Conservation (phyloP, 169 alveolate species). For the Pseudocohnilembus persalinus region DNA sequence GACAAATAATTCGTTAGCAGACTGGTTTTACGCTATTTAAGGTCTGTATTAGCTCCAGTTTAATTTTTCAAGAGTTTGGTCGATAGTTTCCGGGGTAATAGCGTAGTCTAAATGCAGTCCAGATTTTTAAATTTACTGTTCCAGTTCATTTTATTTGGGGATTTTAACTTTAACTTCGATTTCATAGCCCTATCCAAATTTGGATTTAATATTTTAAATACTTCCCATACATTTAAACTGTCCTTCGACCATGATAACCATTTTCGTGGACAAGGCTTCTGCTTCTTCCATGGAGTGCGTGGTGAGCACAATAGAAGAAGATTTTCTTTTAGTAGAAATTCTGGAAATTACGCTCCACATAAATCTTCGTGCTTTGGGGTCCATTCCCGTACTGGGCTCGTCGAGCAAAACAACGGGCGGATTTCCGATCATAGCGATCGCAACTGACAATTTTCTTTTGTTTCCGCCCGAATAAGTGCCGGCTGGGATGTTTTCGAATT, state of each 20-base stretch:
- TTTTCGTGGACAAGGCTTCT: slow-evolving; percentile 85
- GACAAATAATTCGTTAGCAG: slow-evolving; percentile 36
- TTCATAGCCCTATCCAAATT: slow-evolving; percentile 84
- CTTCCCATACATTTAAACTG: slow-evolving; percentile 75
- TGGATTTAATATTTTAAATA: slow-evolving; percentile 68
- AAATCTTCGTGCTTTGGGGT: slow-evolving; percentile 84
- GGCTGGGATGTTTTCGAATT: slow-evolving; percentile 62
- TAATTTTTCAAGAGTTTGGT: background rate
- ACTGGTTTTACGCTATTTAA: slow-evolving; percentile 12
- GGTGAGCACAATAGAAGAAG: slow-evolving; percentile 79
- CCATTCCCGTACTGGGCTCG: slow-evolving; percentile 94
- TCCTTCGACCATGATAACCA: slow-evolving; percentile 87
- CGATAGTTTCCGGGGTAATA: background rate
- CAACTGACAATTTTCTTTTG: slow-evolving; percentile 87
- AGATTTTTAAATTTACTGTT: background rate
- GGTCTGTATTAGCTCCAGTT: background rate
- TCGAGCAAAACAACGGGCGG: slow-evolving; percentile 89
- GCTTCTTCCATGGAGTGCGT: slow-evolving; percentile 94
- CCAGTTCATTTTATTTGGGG: slow-evolving; percentile 21
- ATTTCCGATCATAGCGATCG: slow-evolving; percentile 89
- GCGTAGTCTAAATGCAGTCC: slow-evolving; percentile 6
- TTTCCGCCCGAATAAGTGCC: slow-evolving; percentile 89
- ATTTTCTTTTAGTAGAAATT: slow-evolving; percentile 68
- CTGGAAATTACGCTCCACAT: slow-evolving; percentile 87
- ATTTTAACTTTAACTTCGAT: slow-evolving; percentile 54